These are phyloP conservation scores for Dryas alaskensis DNA, from an alignment of 306 rosid species.

Conservation along the genomic window DNA sequence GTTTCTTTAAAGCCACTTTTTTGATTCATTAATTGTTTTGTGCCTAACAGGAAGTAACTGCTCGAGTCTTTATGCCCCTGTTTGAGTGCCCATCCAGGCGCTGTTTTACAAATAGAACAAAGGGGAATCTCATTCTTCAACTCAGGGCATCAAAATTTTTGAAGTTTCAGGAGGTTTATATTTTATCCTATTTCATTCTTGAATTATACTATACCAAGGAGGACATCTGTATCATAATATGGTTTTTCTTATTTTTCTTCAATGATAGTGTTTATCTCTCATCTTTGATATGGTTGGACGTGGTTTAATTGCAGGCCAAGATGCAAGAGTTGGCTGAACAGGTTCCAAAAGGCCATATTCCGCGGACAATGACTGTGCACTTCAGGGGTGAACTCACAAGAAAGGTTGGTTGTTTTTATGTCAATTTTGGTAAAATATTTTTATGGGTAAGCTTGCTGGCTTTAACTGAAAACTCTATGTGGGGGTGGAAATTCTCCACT, in stretches of 20 bases:
- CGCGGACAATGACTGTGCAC: slow-evolving; percentile 92
- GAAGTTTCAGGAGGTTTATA: slow-evolving; percentile 90
- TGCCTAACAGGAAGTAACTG: slow-evolving; percentile 85
- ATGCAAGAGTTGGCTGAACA: slow-evolving; percentile 95
- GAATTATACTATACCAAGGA: slow-evolving; percentile 3
- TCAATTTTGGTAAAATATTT: slow-evolving; percentile 21
- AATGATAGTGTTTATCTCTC: slow-evolving; percentile 13
- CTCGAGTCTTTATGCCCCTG: slow-evolving; percentile 92
- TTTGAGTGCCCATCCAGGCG: slow-evolving; percentile 88
- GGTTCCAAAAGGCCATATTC: slow-evolving; percentile 98
- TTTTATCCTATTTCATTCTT: slow-evolving; percentile 16
- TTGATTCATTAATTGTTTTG: slow-evolving; percentile 17
- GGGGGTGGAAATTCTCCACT: neutral
- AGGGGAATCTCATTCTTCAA: slow-evolving; percentile 89
- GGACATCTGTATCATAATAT: slow-evolving; percentile 9
- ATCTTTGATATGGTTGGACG: slow-evolving; percentile 3
- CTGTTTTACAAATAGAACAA: slow-evolving; percentile 53
- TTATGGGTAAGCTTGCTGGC: neutral
- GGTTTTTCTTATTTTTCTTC: slow-evolving; percentile 19
- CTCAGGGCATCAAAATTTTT: slow-evolving; percentile 95
- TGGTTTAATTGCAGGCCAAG: slow-evolving; percentile 77
- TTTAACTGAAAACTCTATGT: neutral
- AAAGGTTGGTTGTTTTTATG: slow-evolving; percentile 55
- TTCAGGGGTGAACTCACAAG: slow-evolving; percentile 98
- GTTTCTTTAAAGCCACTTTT: slow-evolving; percentile 16